These are phyloP conservation scores for Pisolithus thermaeus DNA, from an alignment of 1,284 basidiomycete genomes.

Conservation along the genomic window DNA sequence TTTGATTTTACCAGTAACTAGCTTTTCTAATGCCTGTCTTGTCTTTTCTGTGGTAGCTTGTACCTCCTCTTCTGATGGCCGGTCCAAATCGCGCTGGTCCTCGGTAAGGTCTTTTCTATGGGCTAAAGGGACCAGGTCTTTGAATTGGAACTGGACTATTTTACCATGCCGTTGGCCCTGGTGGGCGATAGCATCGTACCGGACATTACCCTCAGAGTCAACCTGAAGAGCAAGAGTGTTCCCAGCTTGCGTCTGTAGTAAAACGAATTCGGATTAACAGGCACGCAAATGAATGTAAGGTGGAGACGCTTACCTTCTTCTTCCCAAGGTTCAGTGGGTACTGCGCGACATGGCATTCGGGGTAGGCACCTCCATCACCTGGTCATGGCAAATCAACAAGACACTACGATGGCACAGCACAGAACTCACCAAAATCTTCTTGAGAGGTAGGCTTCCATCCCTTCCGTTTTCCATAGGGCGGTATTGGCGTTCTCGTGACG, in stretches of 20 bases:
- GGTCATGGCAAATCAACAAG: constrained; percentile 2
- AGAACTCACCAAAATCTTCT: constrained; percentile 76
- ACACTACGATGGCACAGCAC: neutral
- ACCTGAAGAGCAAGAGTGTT: constrained; percentile 96
- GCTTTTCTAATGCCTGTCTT: constrained; percentile 84
- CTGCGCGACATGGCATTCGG: constrained; percentile 96
- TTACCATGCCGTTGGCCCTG: constrained; percentile 89
- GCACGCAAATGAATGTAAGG: neutral
- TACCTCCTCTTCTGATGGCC: constrained; percentile 89
- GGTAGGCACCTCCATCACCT: constrained; percentile 93
- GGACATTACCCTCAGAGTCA: constrained; percentile 92
- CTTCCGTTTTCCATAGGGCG: constrained; percentile 79
- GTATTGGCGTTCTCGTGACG: constrained; percentile 51
- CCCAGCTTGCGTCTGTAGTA: constrained; percentile 72
- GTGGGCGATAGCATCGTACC: constrained; percentile 95
- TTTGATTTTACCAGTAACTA: constrained; percentile 95
- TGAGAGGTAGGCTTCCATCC: constrained; percentile 83
- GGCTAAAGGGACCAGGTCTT: constrained; percentile 91
- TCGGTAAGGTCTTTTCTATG: constrained; percentile 88
- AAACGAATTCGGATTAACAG: constrained; percentile 3
- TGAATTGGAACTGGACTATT: constrained; percentile 90
- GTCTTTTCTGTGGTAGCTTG: constrained; percentile 88
- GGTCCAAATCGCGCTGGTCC: constrained; percentile 70
- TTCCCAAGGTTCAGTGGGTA: constrained; percentile 94
- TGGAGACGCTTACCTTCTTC: constrained; percentile 60